Conservation (phyloP, 2,329 filamentous ascomycete species). For the Orbilia blumenaviensis region DNA sequence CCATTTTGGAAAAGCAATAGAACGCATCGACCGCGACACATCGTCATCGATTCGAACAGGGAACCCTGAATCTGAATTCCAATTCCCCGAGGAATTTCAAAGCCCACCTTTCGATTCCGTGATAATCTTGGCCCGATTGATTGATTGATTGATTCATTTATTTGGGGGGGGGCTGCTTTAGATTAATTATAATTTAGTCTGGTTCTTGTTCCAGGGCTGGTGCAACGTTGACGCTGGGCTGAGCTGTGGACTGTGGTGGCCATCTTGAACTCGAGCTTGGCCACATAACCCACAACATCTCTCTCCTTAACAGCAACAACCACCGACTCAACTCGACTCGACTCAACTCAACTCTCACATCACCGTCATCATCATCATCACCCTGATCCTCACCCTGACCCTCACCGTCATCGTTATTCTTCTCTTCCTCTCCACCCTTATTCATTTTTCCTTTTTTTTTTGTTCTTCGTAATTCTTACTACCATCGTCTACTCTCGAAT, state of each 20-base stretch:
- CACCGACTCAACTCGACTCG: background rate
- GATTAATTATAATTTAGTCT: background rate
- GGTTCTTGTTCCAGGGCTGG: no score
- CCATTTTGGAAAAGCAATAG: no score
- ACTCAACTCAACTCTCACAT: background rate
- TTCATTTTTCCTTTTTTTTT: background rate
- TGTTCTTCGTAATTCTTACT: background rate
- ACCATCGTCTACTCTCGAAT: no score
- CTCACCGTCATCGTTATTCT: background rate
- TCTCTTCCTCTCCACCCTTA: background rate
- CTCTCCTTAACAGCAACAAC: background rate
- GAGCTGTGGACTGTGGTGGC: background rate
- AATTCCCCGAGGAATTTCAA: no score
- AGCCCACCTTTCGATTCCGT: no score
- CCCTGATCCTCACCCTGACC: no score
- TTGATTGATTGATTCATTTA: background rate
- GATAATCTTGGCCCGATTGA: background rate
- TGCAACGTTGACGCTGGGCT: slow-evolving; percentile 3
- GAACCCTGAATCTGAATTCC: no score
- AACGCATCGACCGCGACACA: no score
- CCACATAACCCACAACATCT: slow-evolving; percentile 49
- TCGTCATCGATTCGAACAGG: no score
- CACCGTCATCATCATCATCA: background rate
- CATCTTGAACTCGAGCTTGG: slow-evolving; percentile 18
- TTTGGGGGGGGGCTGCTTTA: background rate